These are phyloP conservation scores for Dictyostelium citrinum DNA, from an alignment of 78 protist genomes.

Conservation along the genomic window DNA sequence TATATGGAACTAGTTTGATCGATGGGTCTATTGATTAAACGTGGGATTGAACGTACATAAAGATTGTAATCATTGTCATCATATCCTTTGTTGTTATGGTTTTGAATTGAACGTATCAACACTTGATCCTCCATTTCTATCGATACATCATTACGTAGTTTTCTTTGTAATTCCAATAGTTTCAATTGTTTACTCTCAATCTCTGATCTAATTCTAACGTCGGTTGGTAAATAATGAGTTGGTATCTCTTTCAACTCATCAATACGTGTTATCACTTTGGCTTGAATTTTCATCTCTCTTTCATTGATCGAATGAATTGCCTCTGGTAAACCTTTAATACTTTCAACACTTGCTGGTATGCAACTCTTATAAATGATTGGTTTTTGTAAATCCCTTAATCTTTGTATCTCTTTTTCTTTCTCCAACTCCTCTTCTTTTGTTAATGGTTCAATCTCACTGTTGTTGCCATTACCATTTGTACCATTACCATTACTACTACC, in stretches of 20 bases:
- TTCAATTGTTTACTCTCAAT: conserved; percentile 55
- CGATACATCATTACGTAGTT: conserved; percentile 29
- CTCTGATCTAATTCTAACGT: conserved; percentile 4
- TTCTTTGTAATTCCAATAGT: conserved; percentile 43
- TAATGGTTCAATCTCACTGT: not conserved
- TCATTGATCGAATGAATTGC: conserved; percentile 32
- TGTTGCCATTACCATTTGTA: not conserved
- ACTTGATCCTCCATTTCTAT: conserved; percentile 10
- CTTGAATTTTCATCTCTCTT: conserved; percentile 26
- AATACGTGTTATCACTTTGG: conserved; percentile 3
- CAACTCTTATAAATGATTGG: not conserved
- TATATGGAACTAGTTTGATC: not conserved
- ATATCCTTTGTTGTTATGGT: not conserved
- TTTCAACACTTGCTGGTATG: conserved; percentile 28
- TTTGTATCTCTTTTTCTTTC: not conserved
- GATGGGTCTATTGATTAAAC: not conserved
- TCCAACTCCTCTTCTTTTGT: not conserved
- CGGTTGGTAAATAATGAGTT: not conserved
- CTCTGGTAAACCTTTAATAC: conserved; percentile 48
- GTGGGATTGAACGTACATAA: conserved; percentile 47
- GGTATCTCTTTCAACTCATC: conserved; percentile 48
- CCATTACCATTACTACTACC: not conserved
- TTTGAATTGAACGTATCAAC: conserved; percentile 3
- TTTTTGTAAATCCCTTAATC: not conserved
- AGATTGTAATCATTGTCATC: conserved; percentile 8